phyloP scores from a whole-genome alignment of 805 yeast species.

The Candida sakaeoensis region DNA sequence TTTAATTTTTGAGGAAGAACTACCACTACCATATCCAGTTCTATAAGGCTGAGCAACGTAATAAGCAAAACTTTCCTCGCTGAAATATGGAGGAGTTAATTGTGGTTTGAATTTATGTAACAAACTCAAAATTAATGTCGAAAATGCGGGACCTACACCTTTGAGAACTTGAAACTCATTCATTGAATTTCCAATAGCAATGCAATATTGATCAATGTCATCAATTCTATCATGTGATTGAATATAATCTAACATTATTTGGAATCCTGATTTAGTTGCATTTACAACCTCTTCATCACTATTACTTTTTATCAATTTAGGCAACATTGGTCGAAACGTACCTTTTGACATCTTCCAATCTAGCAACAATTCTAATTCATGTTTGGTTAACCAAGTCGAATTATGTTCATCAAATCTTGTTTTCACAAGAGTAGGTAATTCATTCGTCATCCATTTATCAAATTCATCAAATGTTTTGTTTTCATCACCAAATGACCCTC shows the following conservation, averaged over 20 bases:
- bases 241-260: constrained; percentile 12
- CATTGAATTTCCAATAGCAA: constrained; percentile 20
- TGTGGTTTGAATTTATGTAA: constrained; percentile 14
- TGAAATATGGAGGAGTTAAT: constrained; percentile 43
- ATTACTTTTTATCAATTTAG: constrained; percentile 39
- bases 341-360: constrained; percentile 49
- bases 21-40: constrained; percentile 9
- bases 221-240: neutral
- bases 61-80: constrained; percentile 45
- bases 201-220: constrained; percentile 15
- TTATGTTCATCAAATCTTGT: constrained; percentile 19
- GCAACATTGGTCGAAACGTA: constrained; percentile 43
- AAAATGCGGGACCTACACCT: constrained; percentile 53
- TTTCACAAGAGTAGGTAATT: constrained; percentile 25
- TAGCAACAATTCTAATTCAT: constrained; percentile 39
- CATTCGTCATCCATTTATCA: constrained; percentile 33
- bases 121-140: constrained; percentile 40
- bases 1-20: constrained; percentile 29
- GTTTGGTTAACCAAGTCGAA: constrained; percentile 28
- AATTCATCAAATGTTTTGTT: constrained; percentile 28
- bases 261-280: constrained; percentile 26
- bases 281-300: constrained; percentile 23
- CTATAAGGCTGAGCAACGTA: constrained; percentile 23
- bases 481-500: constrained; percentile 18
- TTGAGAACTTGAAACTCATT: constrained; percentile 31